phyloP scores from a whole-genome alignment of 257 asterid genomes.

The Verbena officinalis region DNA sequence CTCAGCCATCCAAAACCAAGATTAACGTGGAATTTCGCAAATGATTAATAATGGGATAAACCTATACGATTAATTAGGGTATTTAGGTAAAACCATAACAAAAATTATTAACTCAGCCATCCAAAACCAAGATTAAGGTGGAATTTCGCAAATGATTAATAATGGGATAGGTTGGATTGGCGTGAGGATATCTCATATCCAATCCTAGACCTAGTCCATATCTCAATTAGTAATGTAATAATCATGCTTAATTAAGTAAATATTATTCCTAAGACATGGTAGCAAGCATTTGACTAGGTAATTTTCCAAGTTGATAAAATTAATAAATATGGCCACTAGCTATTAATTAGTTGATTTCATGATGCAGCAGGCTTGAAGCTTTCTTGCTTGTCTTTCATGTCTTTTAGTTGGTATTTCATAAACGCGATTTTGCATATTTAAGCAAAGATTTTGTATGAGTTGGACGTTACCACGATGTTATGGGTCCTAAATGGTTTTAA shows the following conservation, averaged over 20 bases:
- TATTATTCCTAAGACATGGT: neutral
- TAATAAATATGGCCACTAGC: conserved; percentile 10
- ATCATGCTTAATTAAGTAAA: neutral
- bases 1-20: too few relatives aligned
- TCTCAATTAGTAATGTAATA: neutral
- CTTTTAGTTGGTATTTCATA: conserved; percentile 22
- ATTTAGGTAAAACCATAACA: too few relatives aligned
- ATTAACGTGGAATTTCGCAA: too few relatives aligned
- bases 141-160: too few relatives aligned
- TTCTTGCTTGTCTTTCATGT: conserved; percentile 25
- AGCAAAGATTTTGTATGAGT: conserved; percentile 33
- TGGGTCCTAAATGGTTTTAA: neutral
- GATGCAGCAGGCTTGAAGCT: neutral
- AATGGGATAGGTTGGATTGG: too few relatives aligned
- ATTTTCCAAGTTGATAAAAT: neutral
- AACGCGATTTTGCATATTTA: conserved; percentile 7
- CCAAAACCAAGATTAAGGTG: too few relatives aligned
- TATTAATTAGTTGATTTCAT: neutral
- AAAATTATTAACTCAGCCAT: too few relatives aligned
- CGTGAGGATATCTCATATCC: too few relatives aligned
- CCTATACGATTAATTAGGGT: too few relatives aligned
- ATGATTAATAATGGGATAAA: too few relatives aligned
- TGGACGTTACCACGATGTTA: conserved; percentile 20
- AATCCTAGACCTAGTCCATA: neutral
- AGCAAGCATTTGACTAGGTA: neutral